phyloP scores from a whole-genome alignment of 2,329 filamentous ascomycete species.

The Hymenoscyphus salicellus region DNA sequence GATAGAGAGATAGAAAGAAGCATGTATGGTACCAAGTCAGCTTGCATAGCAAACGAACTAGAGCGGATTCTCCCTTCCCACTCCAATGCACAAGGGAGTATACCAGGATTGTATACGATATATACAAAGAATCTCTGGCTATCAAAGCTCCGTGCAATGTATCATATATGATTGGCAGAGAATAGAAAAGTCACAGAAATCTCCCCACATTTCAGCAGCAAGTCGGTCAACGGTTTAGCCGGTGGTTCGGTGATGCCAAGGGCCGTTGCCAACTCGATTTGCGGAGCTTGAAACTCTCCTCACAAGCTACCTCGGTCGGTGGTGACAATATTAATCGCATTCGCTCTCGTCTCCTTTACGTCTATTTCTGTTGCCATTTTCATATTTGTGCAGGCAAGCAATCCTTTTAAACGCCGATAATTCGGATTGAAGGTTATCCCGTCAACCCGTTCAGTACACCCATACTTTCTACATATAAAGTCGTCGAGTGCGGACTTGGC shows the following conservation, averaged over 20 bases:
- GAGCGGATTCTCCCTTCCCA: not conserved
- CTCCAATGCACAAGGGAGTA: not conserved
- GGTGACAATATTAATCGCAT: not conserved
- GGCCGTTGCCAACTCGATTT: not conserved
- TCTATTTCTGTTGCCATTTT: not conserved
- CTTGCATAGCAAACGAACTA: not conserved
- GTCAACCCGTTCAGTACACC: not conserved
- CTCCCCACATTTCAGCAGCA: not conserved
- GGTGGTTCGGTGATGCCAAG: not conserved
- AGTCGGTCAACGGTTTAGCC: not conserved
- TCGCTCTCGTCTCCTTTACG: not conserved
- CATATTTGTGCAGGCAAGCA: not conserved
- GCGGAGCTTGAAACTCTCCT: not conserved
- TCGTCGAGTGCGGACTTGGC: not conserved
- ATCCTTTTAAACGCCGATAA: not conserved
- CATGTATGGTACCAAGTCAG: conserved; percentile 8
- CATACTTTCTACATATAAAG: not conserved
- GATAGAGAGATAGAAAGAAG: not conserved
- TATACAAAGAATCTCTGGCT: not conserved
- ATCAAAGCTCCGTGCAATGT: too few species aligned
- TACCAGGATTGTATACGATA: not conserved
- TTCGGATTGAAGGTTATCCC: not conserved
- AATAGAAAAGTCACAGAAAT: not conserved
- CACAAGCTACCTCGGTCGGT: not conserved
- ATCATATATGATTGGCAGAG: not conserved